Evolutionary conservation across 2,329 filamentous ascomycete genomes (phyloP).

Genomic region (Trichoderma citrinoviride): DNA sequence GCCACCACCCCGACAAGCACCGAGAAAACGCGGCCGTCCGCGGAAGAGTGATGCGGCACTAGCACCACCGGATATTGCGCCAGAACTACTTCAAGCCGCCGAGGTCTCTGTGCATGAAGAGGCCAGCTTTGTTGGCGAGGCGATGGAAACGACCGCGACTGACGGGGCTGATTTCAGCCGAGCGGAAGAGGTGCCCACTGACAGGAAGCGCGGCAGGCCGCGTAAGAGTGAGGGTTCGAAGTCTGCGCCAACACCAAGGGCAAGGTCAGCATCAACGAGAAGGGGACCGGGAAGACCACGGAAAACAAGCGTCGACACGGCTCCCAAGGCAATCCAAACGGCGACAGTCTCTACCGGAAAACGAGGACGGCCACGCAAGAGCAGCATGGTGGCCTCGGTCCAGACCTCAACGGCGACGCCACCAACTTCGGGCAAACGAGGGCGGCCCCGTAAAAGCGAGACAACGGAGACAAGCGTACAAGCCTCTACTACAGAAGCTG

Average conservation of each 20-base stretch:
- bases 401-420: too few species aligned
- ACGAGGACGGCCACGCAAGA: constrained; percentile 1
- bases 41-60: not conserved
- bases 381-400: not conserved
- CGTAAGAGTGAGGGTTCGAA: not conserved
- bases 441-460: too few species aligned
- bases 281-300: constrained; percentile 3
- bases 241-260: not conserved
- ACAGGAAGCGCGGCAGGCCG: not conserved
- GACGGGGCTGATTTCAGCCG: not conserved
- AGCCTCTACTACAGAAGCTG: too few species aligned
- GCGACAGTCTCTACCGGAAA: not conserved
- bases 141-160: not conserved
- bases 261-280: not conserved
- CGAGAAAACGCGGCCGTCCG: not conserved
- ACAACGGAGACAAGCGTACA: too few species aligned
- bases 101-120: not conserved
- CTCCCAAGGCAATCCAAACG: not conserved
- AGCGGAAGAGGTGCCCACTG: not conserved
- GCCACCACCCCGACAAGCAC: not conserved
- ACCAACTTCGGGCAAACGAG: too few species aligned
- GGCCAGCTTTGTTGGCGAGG: not conserved
- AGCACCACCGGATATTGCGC: not conserved
- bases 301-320: not conserved
- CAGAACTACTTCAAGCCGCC: not conserved